Conservation (phyloP, 495 filamentous ascomycete species). For the Sabuloglossum arenarium region DNA sequence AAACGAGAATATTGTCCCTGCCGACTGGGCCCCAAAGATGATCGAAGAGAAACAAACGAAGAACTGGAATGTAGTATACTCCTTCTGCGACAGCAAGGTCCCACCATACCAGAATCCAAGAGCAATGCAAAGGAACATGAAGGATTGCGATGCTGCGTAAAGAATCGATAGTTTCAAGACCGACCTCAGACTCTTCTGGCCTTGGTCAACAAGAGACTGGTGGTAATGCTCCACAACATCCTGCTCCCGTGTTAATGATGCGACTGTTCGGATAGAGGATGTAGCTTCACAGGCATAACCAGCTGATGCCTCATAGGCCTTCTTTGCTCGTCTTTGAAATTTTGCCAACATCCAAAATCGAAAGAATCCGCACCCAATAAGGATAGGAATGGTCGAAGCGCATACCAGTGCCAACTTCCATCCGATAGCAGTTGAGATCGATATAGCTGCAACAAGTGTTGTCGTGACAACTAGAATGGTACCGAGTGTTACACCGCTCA, state of each 20-base stretch:
- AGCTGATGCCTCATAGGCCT: conserved; percentile 51
- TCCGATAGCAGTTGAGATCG: conserved; percentile 45
- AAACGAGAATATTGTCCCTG: conserved; percentile 74
- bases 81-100: conserved; percentile 42
- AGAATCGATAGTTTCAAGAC: conserved; percentile 46
- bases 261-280: conserved; percentile 78
- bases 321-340: conserved; percentile 50
- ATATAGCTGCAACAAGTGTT: conserved; percentile 47
- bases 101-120: conserved; percentile 95
- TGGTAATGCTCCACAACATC: conserved; percentile 64
- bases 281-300: conserved; percentile 83
- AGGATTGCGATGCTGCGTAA: conserved; percentile 59
- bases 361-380: conserved; percentile 65
- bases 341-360: conserved; percentile 64
- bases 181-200: conserved; percentile 36
- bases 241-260: conserved; percentile 63
- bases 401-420: conserved; percentile 88
- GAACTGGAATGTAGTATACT: conserved; percentile 62
- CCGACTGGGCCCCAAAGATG: conserved; percentile 67
- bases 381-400: conserved; percentile 52
- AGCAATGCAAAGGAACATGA: conserved; percentile 64
- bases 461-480: conserved; percentile 57
- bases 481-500: conserved; percentile 63
- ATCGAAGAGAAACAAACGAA: conserved; percentile 67
- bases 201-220: conserved; percentile 40